Base-by-base conservation (phyloP, 1,284 basidiomycete species). In the Fomitiporia mediterranea region DNA sequence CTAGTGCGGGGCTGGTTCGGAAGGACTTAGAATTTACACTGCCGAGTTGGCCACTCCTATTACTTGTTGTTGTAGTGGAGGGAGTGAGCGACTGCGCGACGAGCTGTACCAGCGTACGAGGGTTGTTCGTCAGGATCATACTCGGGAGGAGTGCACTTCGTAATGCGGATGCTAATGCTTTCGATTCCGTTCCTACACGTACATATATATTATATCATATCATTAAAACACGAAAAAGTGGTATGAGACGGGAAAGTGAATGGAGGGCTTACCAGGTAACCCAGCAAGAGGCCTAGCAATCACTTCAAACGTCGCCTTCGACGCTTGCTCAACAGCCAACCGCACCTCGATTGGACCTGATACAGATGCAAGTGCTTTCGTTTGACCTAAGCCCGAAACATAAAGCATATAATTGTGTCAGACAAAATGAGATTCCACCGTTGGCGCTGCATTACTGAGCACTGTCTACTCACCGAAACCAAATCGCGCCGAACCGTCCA, bases 311-410 rank as follows among this genome's bases (percentile, higher is more conserved):
- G 84, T 82, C 0, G 87, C 81, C 56, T 79, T 80, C n/a, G 83
- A 83, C 4, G 89, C 79, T 40, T 81, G 75, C 70, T 91, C 89
- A 15, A 76, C 68, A 2, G 80, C 77, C 8, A 82, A 72, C 17
- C 86, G 75, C 50, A 84, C 83, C 60, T 89, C 82, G 42, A 89
- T 83, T n/a, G 89, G 89, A 0, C 89, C 88, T 7, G 86, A 87
- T 28, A 89, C 67, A 4, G 87, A 89, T 5, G 84, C 80, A 25
- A 90, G 68, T 1, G 81, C 78, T 48, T 70, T 65, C 4, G 77
- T 77, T 23, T 73, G 66, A 37, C 79, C 79, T 80, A 61, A 27
- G 19, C 37, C 19, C 11, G 15, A 13, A 13, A 43, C 42, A 48
- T 38, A 23, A 19, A 23, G 44, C 46, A n/a, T n/a, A n/a, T n/a